A percentile compares a stretch with the other conserved stretches of the same genome.
Evolutionary conservation across 202 grass and related monocot species (phyloP).

Genomic region (Schoenoplectus triqueter): DNA sequence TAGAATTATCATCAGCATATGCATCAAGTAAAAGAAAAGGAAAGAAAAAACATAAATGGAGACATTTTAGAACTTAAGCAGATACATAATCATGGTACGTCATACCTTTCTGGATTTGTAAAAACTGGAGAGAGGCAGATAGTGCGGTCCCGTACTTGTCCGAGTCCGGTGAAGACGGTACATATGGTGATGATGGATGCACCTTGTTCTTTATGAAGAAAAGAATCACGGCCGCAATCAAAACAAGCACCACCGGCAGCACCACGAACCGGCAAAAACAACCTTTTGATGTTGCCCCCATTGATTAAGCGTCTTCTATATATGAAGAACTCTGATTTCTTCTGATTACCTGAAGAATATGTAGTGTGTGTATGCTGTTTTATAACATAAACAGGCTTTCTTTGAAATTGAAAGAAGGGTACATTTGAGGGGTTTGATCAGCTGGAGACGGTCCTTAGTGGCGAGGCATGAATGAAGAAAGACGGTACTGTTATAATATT

Average conservation of each 20-base stretch:
- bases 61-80: slow-evolving; percentile 1
- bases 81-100: neutral
- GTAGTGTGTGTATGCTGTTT: neutral
- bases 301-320: neutral
- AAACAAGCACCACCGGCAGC: slow-evolving; percentile 51
- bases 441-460: slow-evolving; percentile 11
- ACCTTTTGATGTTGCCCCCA: slow-evolving; percentile 40
- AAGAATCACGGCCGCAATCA: slow-evolving; percentile 47
- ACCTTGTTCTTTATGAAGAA: slow-evolving; percentile 51
- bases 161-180: slow-evolving; percentile 41
- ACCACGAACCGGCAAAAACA: slow-evolving; percentile 65
- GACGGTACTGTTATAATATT: neutral
- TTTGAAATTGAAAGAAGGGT: neutral
- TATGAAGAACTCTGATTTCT: slow-evolving; percentile 1
- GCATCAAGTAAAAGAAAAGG: neutral
- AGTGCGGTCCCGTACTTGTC: slow-evolving; percentile 66
- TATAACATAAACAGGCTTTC: neutral
- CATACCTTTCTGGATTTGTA: slow-evolving; percentile 95
- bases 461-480: neutral
- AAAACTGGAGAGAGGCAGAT: slow-evolving; percentile 68
- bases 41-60: neutral
- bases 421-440: neutral
- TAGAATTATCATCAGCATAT: slow-evolving; percentile 16
- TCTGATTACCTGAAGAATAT: slow-evolving; percentile 2
- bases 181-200: slow-evolving; percentile 40